These are phyloP conservation scores for Cetraspora pellucida DNA, from an alignment of 192 early-diverging fungal genomes.

Conservation along the genomic window DNA sequence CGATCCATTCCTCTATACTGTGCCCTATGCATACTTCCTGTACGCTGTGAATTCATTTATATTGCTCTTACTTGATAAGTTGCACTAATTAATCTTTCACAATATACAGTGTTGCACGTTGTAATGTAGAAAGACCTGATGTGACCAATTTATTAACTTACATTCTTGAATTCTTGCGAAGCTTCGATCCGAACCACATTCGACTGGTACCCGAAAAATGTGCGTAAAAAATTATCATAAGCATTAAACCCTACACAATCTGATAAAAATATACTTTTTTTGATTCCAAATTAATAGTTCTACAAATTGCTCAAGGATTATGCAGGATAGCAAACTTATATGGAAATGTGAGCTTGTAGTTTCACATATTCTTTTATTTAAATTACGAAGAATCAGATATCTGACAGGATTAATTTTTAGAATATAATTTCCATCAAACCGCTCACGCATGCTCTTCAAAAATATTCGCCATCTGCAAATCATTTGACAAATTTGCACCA, in stretches of 20 bases:
- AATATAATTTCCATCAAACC: constrained; percentile 33
- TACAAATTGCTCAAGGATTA: constrained; percentile 21
- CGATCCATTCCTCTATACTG: background rate
- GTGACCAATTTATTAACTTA: constrained; percentile 10
- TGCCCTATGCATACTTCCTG: constrained; percentile 30
- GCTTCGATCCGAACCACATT: constrained; percentile 21
- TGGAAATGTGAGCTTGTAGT: constrained; percentile 20
- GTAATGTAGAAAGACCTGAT: constrained; percentile 15
- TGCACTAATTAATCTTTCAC: background rate
- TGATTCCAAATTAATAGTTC: constrained; percentile 1
- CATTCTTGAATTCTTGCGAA: constrained; percentile 6
- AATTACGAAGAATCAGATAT: background rate
- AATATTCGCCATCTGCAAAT: constrained; percentile 23
- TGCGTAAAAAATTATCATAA: background rate
- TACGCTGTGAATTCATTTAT: background rate
- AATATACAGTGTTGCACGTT: constrained; percentile 18
- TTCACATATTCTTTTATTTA: too few relatives aligned
- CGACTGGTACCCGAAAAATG: constrained; percentile 25
- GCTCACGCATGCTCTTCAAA: constrained; percentile 15
- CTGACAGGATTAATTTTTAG: constrained; percentile 18
- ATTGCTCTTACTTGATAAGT: background rate
- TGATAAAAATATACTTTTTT: background rate
- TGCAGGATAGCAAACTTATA: constrained; percentile 8
- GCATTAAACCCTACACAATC: too few relatives aligned
- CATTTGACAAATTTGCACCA: constrained; percentile 33